Conservation (phyloP, 177 flowering plant genomes). For the Telopea speciosissima region DNA sequence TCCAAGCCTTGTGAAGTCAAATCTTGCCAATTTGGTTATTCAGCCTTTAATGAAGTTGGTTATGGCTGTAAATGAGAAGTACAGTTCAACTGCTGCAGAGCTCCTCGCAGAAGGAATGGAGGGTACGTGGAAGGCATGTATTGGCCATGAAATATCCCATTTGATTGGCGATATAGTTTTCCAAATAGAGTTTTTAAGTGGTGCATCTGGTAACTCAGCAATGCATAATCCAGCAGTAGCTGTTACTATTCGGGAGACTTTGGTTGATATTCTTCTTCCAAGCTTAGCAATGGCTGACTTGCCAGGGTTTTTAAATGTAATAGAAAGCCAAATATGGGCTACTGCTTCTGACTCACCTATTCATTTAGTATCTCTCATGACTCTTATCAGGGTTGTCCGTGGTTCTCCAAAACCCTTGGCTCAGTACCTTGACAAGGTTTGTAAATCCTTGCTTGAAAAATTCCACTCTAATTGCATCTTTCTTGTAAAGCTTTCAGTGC, state of each 20-base stretch:
- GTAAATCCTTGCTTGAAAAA: constrained; percentile 19
- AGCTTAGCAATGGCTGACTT: constrained; percentile 90
- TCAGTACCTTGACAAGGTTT: constrained; percentile 81
- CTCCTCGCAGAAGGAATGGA: constrained; percentile 98
- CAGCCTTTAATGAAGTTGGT: constrained; percentile 82
- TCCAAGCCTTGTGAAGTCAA: constrained; percentile 80
- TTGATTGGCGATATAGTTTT: constrained; percentile 79
- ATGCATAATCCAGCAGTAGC: constrained; percentile 34
- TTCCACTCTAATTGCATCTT: background rate
- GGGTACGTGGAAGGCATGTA: constrained; percentile 76
- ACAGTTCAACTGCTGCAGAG: constrained; percentile 91
- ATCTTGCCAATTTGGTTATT: constrained; percentile 56
- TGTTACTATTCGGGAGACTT: constrained; percentile 53
- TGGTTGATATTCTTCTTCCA: constrained; percentile 87
- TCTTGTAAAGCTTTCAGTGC: background rate
- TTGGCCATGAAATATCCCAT: constrained; percentile 71
- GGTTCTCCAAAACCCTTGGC: constrained; percentile 73
- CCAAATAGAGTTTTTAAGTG: constrained; percentile 86
- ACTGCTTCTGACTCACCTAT: constrained; percentile 99
- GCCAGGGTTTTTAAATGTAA: constrained; percentile 57
- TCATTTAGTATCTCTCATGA: constrained; percentile 74
- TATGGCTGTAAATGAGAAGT: constrained; percentile 88
- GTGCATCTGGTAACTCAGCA: constrained; percentile 39
- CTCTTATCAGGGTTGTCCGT: constrained; percentile 76
- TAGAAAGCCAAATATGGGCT: constrained; percentile 93